Conservation (phyloP, 139 green algal species). For the Asterochloris sp. region DNA sequence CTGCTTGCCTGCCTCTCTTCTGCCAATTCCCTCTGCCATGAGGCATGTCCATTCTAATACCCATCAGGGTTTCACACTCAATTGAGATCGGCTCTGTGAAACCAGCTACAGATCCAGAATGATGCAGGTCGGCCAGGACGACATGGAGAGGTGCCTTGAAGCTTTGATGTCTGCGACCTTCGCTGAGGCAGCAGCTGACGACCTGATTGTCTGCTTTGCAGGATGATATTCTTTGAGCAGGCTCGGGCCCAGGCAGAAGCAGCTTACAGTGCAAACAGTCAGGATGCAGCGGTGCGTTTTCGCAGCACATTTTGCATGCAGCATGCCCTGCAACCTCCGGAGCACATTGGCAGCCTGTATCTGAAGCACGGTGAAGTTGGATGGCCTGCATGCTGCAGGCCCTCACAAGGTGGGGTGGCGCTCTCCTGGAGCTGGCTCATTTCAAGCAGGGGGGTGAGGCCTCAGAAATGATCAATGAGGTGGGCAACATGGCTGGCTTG, state of each 20-base stretch:
- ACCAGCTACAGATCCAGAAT: not conserved
- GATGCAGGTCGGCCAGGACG: not conserved
- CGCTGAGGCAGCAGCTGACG: not conserved
- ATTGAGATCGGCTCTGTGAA: too few relatives aligned
- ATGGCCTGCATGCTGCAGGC: conserved; percentile 53
- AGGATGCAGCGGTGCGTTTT: conserved; percentile 67
- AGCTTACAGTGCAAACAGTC: conserved; percentile 75
- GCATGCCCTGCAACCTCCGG: not conserved
- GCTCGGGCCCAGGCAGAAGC: conserved; percentile 68
- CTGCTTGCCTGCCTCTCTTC: too few relatives aligned
- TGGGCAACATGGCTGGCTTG: conserved; percentile 16
- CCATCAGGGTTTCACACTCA: too few relatives aligned
- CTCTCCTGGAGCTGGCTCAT: conserved; percentile 96
- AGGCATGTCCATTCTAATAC: too few relatives aligned
- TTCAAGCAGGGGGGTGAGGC: conserved; percentile 86
- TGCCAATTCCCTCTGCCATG: too few relatives aligned
- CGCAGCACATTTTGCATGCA: not conserved
- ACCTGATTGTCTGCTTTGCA: conserved; percentile 24
- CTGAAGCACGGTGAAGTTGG: not conserved
- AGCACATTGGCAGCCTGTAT: not conserved
- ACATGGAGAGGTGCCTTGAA: conserved; percentile 9
- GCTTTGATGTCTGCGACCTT: not conserved
- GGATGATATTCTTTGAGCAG: conserved; percentile 92
- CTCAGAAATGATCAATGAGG: conserved; percentile 83
- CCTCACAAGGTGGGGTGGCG: conserved; percentile 89